Base-by-base conservation (phyloP, 2,329 filamentous ascomycete genomes). In the Beauveria sp. region DNA sequence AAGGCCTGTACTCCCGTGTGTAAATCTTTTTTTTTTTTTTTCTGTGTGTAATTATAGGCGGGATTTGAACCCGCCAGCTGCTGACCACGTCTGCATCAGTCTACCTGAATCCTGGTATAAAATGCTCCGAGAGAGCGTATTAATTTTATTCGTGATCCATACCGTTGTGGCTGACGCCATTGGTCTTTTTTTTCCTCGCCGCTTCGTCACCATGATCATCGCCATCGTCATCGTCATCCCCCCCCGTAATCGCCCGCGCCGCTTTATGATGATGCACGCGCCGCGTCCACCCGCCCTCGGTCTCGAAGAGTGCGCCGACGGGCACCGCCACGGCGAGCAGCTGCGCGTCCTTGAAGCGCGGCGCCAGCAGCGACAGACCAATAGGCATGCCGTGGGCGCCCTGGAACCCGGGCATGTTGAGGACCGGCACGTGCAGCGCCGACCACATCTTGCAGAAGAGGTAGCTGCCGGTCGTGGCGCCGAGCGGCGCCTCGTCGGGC, bases 381-480 rank as follows among this genome's bases (percentile, higher is more conserved):
- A 89, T 77, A 0, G 86, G 86, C 76, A 89, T 74, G 20, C 68
- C 71, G n/a, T 70, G 68, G 2, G 64, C 56, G 26, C 86, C 85
- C 40, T 75, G 71, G 65, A 89, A 88, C 0, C 85, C 86, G 0
- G 85, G 85, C 0, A 89, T 70, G 63, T 88, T 88, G n/a, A 88
- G 71, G 0, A 85, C 82, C 0, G 86, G 86, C 1, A 78, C 81
- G 63, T 89, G 86, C 16, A 88, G 71, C 12, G 83, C 80, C 26
- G 82, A 83, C 81, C 81, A 83, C 0, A 78, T 77, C 16, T 69
- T 66, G 65, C 80, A 81, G 62, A 84, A 83, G 0, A 71, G 75
- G 24, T 82, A 76, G 63, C 76, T 81, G 0, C 86, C 86, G 0
- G 85, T 88, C 7, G 55, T 57, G 70, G 77, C 5, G 74, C 74